These are phyloP conservation scores for Mycotypha africana DNA, from an alignment of 371 early-diverging fungal species.

Conservation along the genomic window DNA sequence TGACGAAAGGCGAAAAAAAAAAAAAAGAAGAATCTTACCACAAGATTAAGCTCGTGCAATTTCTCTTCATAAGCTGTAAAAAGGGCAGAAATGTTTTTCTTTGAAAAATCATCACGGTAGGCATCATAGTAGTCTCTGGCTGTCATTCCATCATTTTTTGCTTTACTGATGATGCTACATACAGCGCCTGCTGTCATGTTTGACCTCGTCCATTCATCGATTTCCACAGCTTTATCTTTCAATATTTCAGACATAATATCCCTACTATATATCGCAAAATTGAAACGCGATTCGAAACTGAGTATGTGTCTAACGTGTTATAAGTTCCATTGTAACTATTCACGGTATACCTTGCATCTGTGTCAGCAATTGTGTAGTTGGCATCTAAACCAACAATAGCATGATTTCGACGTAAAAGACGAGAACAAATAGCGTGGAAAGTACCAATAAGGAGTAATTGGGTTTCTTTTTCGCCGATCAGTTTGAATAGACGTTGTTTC, in stretches of 20 bases:
- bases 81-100: slow-evolving; percentile 12
- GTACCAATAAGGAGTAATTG: slow-evolving; percentile 35
- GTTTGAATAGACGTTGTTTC: slow-evolving; percentile 28
- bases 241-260: slow-evolving; percentile 14
- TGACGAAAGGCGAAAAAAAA: too few relatives aligned
- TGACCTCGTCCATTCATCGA: neutral
- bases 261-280: slow-evolving; percentile 7
- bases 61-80: slow-evolving; percentile 37
- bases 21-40: slow-evolving; percentile 20
- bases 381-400: slow-evolving; percentile 15
- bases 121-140: slow-evolving; percentile 6
- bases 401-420: slow-evolving; percentile 30
- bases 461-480: slow-evolving; percentile 27
- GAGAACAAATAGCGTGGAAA: slow-evolving; percentile 55
- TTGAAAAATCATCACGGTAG: neutral
- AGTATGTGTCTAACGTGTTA: too few relatives aligned
- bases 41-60: slow-evolving; percentile 20
- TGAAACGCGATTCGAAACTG: too few relatives aligned
- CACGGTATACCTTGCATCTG: slow-evolving; percentile 29
- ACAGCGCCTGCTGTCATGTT: slow-evolving; percentile 16
- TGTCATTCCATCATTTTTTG: slow-evolving; percentile 23
- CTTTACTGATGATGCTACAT: slow-evolving; percentile 20
- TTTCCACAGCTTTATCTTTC: neutral
- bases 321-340: too few relatives aligned
- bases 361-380: slow-evolving; percentile 48